Conservation (phyloP, 1,284 basidiomycete species). For the Kalmanozyma brasiliensis region DNA sequence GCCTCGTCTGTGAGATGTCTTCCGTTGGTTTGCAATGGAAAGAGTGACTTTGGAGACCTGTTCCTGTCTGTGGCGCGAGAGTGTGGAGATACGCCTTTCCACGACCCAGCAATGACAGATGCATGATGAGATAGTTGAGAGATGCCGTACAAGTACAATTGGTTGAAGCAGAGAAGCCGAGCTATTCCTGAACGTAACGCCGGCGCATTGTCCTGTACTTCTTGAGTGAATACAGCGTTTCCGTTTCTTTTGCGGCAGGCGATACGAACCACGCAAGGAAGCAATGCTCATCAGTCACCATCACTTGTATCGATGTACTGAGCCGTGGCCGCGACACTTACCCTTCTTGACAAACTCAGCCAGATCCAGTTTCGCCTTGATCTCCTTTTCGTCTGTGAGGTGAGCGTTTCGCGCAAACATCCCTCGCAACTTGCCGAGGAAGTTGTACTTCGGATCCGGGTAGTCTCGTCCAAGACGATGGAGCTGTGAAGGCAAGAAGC, state of each 20-base stretch:
- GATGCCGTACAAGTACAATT: neutral
- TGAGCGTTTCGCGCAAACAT: conserved; percentile 60
- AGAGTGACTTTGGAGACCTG: neutral
- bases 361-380: conserved; percentile 58
- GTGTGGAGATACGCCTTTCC: no score
- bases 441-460: conserved; percentile 65
- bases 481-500: conserved; percentile 31
- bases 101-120: no score
- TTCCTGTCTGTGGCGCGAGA: neutral
- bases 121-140: no score
- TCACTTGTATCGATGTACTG: no score
- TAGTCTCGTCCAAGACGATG: conserved; percentile 66
- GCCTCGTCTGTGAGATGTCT: conserved; percentile 25
- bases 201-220: conserved; percentile 64
- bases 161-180: neutral
- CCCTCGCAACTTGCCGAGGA: conserved; percentile 60
- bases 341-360: conserved; percentile 63
- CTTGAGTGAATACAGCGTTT: conserved; percentile 64
- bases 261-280: no score
- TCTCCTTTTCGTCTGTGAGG: conserved; percentile 61
- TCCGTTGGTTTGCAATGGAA: neutral
- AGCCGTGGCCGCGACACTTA: conserved; percentile 41
- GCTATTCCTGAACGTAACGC: conserved; percentile 46
- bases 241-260: conserved; percentile 50
- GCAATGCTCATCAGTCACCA: no score